Conservation (phyloP, 305 asterid genomes). For the Andrographis paniculata region DNA sequence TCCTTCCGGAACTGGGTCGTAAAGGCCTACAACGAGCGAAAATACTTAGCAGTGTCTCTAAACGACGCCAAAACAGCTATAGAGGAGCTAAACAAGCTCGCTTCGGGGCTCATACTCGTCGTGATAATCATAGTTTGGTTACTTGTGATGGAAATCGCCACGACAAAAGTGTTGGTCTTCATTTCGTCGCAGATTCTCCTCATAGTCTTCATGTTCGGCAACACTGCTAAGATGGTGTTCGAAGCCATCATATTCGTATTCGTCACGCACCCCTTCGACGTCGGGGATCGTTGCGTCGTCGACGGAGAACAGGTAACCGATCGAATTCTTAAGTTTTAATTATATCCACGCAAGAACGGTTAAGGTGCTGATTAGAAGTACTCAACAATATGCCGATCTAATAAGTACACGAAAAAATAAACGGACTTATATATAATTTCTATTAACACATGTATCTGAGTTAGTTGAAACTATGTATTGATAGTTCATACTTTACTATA, state of each 20-base stretch:
- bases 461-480: too few species aligned
- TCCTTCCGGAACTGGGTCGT: constrained; percentile 76
- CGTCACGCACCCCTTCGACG: constrained; percentile 65
- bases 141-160: constrained; percentile 60
- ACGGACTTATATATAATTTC: too few species aligned
- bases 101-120: constrained; percentile 37
- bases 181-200: constrained; percentile 56
- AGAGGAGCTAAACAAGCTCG: constrained; percentile 53
- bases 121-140: constrained; percentile 46
- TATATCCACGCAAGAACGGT: too few species aligned
- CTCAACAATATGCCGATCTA: too few species aligned
- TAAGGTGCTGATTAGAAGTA: too few species aligned
- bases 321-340: too few species aligned
- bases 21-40: constrained; percentile 46
- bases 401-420: too few species aligned
- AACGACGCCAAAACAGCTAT: constrained; percentile 59
- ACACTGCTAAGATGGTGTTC: constrained; percentile 36
- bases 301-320: constrained; percentile 56
- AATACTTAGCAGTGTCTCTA: constrained; percentile 51
- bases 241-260: constrained; percentile 67
- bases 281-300: constrained; percentile 72
- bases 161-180: constrained; percentile 43
- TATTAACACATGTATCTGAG: too few species aligned
- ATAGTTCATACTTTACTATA: too few species aligned
- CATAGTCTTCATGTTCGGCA: constrained; percentile 50